Conservation (phyloP, 768 basidiomycete genomes). For the Phlebiopsis flavidoalba region DNA sequence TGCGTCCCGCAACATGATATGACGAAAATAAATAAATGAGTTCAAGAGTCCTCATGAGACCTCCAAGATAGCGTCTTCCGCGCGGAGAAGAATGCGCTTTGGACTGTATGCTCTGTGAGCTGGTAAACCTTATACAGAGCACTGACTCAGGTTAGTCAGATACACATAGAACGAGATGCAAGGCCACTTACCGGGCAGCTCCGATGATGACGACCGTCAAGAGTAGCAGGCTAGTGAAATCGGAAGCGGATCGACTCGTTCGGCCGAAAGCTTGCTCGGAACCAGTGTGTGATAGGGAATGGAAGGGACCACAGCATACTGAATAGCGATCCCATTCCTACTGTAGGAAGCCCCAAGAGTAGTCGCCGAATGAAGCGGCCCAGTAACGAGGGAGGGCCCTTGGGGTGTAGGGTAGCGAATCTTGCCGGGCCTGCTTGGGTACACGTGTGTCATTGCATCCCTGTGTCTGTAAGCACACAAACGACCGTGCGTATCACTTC, state of each 20-base stretch:
- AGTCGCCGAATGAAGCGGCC: conserved; percentile 63
- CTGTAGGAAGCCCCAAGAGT: conserved; percentile 68
- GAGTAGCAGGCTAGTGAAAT: conserved; percentile 63
- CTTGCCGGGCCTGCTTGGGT: background rate
- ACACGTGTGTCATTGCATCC: conserved; percentile 31
- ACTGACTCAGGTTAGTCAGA: conserved; percentile 29
- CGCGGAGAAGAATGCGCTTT: conserved; percentile 58
- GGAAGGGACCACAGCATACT: conserved; percentile 66
- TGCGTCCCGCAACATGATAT: background rate
- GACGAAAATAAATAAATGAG: background rate
- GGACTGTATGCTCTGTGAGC: conserved; percentile 54
- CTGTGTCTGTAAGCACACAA: conserved; percentile 48
- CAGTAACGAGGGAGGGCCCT: conserved; percentile 41
- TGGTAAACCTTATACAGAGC: conserved; percentile 68
- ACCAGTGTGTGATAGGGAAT: conserved; percentile 57
- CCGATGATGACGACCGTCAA: conserved; percentile 57
- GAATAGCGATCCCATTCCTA: conserved; percentile 72
- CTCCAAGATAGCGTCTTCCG: conserved; percentile 79
- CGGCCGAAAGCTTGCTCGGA: conserved; percentile 58
- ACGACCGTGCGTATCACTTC: conserved; percentile 61
- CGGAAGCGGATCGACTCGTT: conserved; percentile 51
- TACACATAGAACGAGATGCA: background rate
- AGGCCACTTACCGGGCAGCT: conserved; percentile 45
- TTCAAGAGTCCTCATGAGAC: conserved; percentile 35
- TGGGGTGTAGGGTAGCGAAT: conserved; percentile 4